A percentile compares a stretch with the other conserved stretches of the same genome.
phyloP scores from a whole-genome alignment of 2,329 filamentous ascomycete species.

The Pseudogymnoascus sp. region DNA sequence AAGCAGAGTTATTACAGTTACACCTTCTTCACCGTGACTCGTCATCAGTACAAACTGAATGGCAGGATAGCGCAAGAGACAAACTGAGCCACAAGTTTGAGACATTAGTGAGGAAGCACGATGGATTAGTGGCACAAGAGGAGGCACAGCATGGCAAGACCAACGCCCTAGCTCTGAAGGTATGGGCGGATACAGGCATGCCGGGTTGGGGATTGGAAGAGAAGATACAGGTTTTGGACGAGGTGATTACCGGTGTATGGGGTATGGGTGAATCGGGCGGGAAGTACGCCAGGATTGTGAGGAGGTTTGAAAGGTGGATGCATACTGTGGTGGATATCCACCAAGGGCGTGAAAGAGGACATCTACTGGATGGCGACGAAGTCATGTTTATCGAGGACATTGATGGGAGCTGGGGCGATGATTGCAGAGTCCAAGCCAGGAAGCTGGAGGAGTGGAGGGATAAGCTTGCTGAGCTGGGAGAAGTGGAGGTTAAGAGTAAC shows the following conservation, averaged over 20 bases:
- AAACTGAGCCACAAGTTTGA: conserved; percentile 42
- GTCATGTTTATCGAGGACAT: conserved; percentile 47
- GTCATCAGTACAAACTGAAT: conserved; percentile 37
- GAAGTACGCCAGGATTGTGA: conserved; percentile 46
- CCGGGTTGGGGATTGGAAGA: conserved; percentile 41
- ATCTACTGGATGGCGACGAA: conserved; percentile 27
- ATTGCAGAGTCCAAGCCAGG: conserved; percentile 44
- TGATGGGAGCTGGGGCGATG: conserved; percentile 51
- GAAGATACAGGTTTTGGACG: conserved; percentile 50
- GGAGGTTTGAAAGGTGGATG: conserved; percentile 54
- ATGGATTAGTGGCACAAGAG: conserved; percentile 35
- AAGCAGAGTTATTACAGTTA: conserved; percentile 58
- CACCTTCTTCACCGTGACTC: conserved; percentile 55
- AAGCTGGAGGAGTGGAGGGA: conserved; percentile 48
- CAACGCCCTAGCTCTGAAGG: conserved; percentile 45
- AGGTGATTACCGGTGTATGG: conserved; percentile 50
- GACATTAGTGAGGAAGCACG: conserved; percentile 27
- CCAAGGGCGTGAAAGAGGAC: conserved; percentile 32
- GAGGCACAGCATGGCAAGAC: conserved; percentile 41
- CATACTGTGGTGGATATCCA: conserved; percentile 40
- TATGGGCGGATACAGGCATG: conserved; percentile 38
- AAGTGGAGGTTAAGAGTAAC: conserved; percentile 29
- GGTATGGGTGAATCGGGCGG: conserved; percentile 47
- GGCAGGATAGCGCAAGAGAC: conserved; percentile 48
- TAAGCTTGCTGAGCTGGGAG: conserved; percentile 41